Evolutionary conservation across 768 basidiomycete species (phyloP), one percentile per base, ranked within the genome.

Genomic region (Brasilioporus rufonigricans): DNA sequence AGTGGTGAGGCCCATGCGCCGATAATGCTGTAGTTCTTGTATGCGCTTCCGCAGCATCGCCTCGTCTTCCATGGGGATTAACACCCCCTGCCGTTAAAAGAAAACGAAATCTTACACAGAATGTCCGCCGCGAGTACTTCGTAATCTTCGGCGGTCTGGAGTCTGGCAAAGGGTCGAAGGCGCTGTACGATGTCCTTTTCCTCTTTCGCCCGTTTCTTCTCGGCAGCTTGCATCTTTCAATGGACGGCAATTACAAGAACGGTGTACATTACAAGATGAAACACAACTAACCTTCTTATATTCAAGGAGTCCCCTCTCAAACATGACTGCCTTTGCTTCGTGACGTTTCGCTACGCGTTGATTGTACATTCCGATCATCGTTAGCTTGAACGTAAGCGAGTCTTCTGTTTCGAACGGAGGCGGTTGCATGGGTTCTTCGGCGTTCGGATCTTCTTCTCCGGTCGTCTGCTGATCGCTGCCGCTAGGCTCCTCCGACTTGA

Each of bases 101-200:
- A 39, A 11, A 23, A 5, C 14, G 12, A 48, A 29, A 40, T 70
- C 89, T 48, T 76, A 98, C 95, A 98, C 24, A 98, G 78, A 55
- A 98, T 81, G 52, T 97, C 96, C 12, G 93, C 81, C 5, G 87
- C 78, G 66, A 98, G 91, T 4, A 78, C 78, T 68, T 99, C 97
- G 61, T 88, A 95, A 65, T 99, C 96, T 55, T 90, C 85, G 1
- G 89, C 87, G 0, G 93, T 94, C 68, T 97, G 94, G 33, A 98
- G 74, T 50, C 87, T 84, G 26, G 96, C 84, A 70, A 98, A 98
- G 3, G 93, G 91, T 59, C 95, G 89, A 51, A 95, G 79, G 24
- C 94, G 85, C 61, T 92, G 85, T 23, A 93, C 72, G 52, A 98
- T 86, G 58, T 98, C 97, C 60, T 89, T 84, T 64, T 98, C 95